A percentile compares a stretch with the other conserved stretches of the same genome.
phyloP scores from a whole-genome alignment of 192 early-diverging fungal species.

The Pecoramyces ruminantium region DNA sequence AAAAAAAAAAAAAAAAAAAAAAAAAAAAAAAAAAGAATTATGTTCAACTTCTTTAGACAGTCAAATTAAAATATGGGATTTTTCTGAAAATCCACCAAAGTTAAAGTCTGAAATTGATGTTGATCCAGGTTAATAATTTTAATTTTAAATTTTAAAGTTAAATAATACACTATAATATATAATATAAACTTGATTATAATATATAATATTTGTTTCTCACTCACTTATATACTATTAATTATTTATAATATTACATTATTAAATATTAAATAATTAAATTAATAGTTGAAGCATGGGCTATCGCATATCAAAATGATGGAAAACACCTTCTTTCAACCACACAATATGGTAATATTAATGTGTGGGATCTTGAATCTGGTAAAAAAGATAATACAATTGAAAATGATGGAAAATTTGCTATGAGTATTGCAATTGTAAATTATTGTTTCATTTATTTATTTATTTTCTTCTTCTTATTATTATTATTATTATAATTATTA shows the following conservation, averaged over 20 bases:
- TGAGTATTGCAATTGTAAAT: conserved; percentile 55
- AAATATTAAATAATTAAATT: neutral
- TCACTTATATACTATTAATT: too few species aligned
- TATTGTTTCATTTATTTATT: neutral
- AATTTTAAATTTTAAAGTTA: too few species aligned
- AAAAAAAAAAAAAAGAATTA: conserved; percentile 18
- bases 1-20: too few species aligned
- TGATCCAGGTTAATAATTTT: conserved; percentile 25
- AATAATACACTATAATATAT: too few species aligned
- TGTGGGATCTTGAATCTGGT: conserved; percentile 49
- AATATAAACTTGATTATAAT: too few species aligned
- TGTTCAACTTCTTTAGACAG: conserved; percentile 62
- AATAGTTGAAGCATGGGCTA: conserved; percentile 59
- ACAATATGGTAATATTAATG: conserved; percentile 50
- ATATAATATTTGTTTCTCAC: too few species aligned
- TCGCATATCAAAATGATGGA: conserved; percentile 54
- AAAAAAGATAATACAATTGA: conserved; percentile 47
- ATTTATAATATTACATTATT: too few species aligned
- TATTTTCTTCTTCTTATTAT: neutral
- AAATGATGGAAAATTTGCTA: conserved; percentile 59
- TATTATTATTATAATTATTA: too few species aligned
- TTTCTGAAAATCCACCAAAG: conserved; percentile 15
- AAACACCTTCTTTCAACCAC: conserved; percentile 52
- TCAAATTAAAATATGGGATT: conserved; percentile 62
- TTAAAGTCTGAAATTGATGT: conserved; percentile 38